A percentile compares a stretch with the other conserved stretches of the same genome.
phyloP scores from a whole-genome alignment of 1,284 basidiomycete genomes.

The Microbotryum intermedium region DNA sequence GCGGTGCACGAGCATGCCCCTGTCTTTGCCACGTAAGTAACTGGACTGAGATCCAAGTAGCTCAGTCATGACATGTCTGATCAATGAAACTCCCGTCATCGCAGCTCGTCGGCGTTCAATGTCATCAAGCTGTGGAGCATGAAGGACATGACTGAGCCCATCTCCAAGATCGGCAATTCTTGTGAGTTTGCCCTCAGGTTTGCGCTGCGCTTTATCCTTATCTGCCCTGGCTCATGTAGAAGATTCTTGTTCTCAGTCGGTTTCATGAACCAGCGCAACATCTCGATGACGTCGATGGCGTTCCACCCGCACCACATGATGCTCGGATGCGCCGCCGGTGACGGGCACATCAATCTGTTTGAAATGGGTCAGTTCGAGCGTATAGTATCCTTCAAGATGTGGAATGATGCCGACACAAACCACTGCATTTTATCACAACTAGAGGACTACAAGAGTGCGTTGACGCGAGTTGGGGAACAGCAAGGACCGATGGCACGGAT shows the following conservation, averaged over 20 bases:
- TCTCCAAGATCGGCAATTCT: constrained; percentile 33
- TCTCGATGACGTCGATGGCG: constrained; percentile 26
- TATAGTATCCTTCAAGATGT: too few species aligned
- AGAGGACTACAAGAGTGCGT: too few species aligned
- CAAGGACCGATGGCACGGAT: too few species aligned
- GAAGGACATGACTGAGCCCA: constrained; percentile 24
- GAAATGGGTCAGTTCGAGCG: constrained; percentile 1
- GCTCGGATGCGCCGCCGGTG: constrained; percentile 22
- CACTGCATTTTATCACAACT: too few species aligned
- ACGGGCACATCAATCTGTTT: constrained; percentile 6
- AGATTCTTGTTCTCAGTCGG: constrained; percentile 9
- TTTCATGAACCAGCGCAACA: constrained; percentile 9
- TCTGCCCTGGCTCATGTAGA: neutral
- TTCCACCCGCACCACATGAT: constrained; percentile 37
- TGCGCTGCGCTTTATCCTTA: too few species aligned
- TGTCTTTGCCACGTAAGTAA: constrained; percentile 74
- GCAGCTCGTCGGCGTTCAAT: constrained; percentile 24
- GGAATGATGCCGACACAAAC: too few species aligned
- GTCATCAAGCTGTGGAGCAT: constrained; percentile 35
- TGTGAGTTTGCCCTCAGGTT: constrained; percentile 7
- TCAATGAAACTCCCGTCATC: neutral
- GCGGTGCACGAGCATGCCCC: constrained; percentile 79
- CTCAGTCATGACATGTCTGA: neutral
- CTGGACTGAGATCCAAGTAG: neutral
- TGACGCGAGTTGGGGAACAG: too few species aligned